A percentile compares a stretch with the other conserved stretches of the same genome.
Evolutionary conservation across 164 flowering plant species (phyloP).

Genomic region (Brasenia schreberi): DNA sequence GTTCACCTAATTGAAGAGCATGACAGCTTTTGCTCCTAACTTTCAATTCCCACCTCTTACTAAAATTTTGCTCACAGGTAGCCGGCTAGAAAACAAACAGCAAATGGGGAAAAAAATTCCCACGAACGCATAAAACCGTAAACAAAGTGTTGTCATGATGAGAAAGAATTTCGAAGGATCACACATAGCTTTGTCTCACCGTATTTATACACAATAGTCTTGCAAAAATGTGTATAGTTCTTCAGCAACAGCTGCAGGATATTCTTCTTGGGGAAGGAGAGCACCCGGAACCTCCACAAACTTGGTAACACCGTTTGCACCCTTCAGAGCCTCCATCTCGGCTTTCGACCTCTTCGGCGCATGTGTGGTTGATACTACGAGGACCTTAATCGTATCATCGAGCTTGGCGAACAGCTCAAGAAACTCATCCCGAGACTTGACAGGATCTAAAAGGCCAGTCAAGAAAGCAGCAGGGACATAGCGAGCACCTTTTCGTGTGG

Average conservation of each 20-base stretch:
- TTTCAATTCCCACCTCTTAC: no score
- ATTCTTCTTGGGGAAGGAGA: constrained; percentile 93
- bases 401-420: constrained; percentile 48
- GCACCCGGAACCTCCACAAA: constrained; percentile 85
- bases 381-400: constrained; percentile 48
- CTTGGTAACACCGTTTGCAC: constrained; percentile 70
- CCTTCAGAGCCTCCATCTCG: constrained; percentile 87
- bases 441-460: constrained; percentile 91
- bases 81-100: no score
- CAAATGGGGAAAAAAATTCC: no score
- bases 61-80: no score
- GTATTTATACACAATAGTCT: constrained; percentile 21
- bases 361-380: constrained; percentile 52
- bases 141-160: no score
- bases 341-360: constrained; percentile 92
- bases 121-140: no score
- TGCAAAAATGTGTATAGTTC: constrained; percentile 64
- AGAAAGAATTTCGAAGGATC: no score
- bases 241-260: constrained; percentile 57
- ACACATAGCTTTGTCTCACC: no score
- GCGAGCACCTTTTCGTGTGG: constrained; percentile 76
- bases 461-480: constrained; percentile 93
- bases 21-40: no score
- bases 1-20: no score
- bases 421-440: constrained; percentile 65